Evolutionary conservation across 2,329 filamentous ascomycete genomes (phyloP), one percentile per base, ranked within the genome.

Genomic region (Neonectria coccinea): DNA sequence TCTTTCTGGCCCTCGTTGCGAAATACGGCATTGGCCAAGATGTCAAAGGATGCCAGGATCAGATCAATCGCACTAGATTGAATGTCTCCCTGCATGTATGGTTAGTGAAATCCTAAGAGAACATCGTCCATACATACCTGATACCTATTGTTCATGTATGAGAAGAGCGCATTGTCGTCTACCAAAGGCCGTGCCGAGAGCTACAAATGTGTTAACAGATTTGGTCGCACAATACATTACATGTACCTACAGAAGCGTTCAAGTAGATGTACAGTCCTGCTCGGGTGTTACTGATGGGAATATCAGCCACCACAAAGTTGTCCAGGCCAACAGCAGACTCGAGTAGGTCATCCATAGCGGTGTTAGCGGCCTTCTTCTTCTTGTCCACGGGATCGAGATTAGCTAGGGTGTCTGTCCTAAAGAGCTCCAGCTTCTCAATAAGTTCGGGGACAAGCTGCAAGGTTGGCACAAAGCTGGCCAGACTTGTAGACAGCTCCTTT

Each of bases 31-130:
- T 97, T 97, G 39, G 94, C 92, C 16, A 99, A 83, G 5, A 97
- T 86, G 72, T 98, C 94, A 74, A 99, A 98, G 0, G 94, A 90
- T 1, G 94, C 93, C 10, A 95, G 86, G 45, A 98, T 91, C 2
- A 98, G 84, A 72, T 97, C 94, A 58, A 93, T 88, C 0, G 92
- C 89, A 48, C 93, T 89, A 12, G 88, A 86, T 77, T 95, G 91
- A 45, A 92, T 85, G 72, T 97, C 92, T 42, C 91, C 91, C 86
- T 94, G 59, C 5, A 18, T 33, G 8, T 8, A 41, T 5, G 10
- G 56, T 72, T 59, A 72, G 59, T 64, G 54, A 36, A 27, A 10
- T 62, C 42, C 4, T 18, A 36, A 29, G 11, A 6, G 11, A 64
- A 27, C 5, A 20, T 25, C 55, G 8, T 33, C 18, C n/a, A 25